Base-by-base conservation (phyloP, 805 yeast species). In the Saturnispora mendoncae region DNA sequence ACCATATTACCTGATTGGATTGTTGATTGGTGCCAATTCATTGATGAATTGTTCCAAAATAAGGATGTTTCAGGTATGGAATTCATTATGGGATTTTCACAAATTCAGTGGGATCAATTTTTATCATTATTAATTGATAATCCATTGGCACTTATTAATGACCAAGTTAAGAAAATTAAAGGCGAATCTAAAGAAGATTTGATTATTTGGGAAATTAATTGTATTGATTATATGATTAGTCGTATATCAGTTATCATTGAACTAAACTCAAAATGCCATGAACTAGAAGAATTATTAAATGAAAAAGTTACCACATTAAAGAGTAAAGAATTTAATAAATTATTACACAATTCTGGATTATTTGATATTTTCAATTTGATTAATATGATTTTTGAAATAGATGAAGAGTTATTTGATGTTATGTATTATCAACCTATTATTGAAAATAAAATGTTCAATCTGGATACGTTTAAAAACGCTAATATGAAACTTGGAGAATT, bases 1-100 rank as follows among this genome's bases (percentile, higher is more conserved):
- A 63, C 84, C 18, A 74, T 80, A 46, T 78, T 94, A 4, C 95
- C 97, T 0, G 94, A 84, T 45, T 88, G 94, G 87, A 62, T 84
- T 18, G 65, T 72, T 37, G 80, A 75, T n/a, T 77, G 80, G 49
- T 69, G 81, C 36, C 64, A 74, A 0, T 80, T 76, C 13, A 64
- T 82, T 23, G 65, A 80, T 43, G 75, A 76, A 1, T 58, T 84
- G 2, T 69, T 82, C 46, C 77, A 75, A 21, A 56, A 56, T 5
- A 62, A 70, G 3, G 54, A 78, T 7, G 34, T 42, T 10, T 39
- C 37, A 28, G 36, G 37, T 14, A 36, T 41, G 20, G 18, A 19
- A 6, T 40, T 44, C 36, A 37, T 44, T 15, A 53, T 80, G 48
- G 65, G 65, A 20, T 54, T 76, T 27, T 49, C 63, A 4, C 53